Evolutionary conservation across 1,284 basidiomycete genomes (phyloP).

Genomic region (Xerocomus minutiporus): DNA sequence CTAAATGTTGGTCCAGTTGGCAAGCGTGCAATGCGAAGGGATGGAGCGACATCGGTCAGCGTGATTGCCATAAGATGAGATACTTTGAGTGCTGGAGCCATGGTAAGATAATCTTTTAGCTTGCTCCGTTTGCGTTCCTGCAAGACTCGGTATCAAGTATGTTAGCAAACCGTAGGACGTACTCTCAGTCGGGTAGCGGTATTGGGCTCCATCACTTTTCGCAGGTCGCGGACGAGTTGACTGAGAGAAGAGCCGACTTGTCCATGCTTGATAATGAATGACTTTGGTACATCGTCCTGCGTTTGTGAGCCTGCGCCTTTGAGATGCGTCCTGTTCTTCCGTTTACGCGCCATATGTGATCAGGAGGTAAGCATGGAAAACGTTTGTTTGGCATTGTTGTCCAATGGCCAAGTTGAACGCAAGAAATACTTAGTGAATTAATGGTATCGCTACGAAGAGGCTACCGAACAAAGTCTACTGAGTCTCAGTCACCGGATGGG

Average conservation of each 20-base stretch:
- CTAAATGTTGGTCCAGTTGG: constrained; percentile 92
- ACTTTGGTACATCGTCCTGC: constrained; percentile 55
- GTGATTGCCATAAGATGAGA: constrained; percentile 94
- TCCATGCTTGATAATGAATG: constrained; percentile 93
- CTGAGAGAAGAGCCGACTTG: constrained; percentile 84
- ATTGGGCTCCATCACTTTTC: constrained; percentile 97
- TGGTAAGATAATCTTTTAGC: constrained; percentile 89
- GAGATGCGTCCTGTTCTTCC: constrained; percentile 85
- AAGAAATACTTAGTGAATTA: not conserved
- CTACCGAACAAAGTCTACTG: not conserved
- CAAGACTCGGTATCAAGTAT: not conserved
- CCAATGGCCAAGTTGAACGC: not conserved
- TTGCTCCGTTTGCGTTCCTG: constrained; percentile 92
- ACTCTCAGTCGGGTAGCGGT: constrained; percentile 89
- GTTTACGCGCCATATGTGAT: constrained; percentile 58
- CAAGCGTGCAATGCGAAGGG: constrained; percentile 84
- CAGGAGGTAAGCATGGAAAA: constrained; percentile 4
- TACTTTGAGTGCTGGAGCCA: constrained; percentile 89
- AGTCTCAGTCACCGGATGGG: constrained; percentile 6
- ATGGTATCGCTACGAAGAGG: constrained; percentile 4
- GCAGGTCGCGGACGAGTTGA: constrained; percentile 87
- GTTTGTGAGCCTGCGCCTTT: constrained; percentile 43
- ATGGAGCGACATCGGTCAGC: constrained; percentile 80
- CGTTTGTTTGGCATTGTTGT: constrained; percentile 27
- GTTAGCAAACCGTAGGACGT: constrained; percentile 28